These are phyloP conservation scores for Syncephalis fuscata DNA, from an alignment of 371 early-diverging fungal genomes.

Conservation along the genomic window DNA sequence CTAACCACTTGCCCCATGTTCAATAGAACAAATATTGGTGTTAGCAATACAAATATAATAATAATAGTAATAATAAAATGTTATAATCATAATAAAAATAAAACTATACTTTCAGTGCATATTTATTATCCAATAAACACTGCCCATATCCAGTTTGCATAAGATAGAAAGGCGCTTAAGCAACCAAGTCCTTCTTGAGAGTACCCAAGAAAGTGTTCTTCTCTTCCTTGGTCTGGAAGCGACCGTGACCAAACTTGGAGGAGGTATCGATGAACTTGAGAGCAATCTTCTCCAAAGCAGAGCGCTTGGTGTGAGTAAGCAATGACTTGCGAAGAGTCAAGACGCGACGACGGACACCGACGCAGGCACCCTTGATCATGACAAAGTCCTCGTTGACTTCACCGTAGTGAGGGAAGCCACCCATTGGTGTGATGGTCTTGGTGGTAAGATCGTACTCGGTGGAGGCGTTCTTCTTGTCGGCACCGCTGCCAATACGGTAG, in stretches of 20 bases:
- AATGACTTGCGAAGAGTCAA: slow-evolving; percentile 98
- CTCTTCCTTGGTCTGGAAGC: slow-evolving; percentile 99
- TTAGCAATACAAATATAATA: too few species aligned
- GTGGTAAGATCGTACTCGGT: slow-evolving; percentile 98
- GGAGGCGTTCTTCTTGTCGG: slow-evolving; percentile 68
- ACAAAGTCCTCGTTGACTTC: slow-evolving; percentile 94
- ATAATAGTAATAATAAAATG: too few species aligned
- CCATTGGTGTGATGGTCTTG: slow-evolving; percentile 97
- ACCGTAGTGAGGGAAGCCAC: slow-evolving; percentile 99
- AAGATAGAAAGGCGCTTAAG: background rate
- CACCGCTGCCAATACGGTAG: slow-evolving; percentile 94
- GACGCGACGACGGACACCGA: slow-evolving; percentile 97
- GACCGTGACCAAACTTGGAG: slow-evolving; percentile 99
- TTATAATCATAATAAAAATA: too few species aligned
- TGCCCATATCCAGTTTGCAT: too few species aligned
- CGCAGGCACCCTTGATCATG: slow-evolving; percentile 98
- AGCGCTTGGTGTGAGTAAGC: slow-evolving; percentile 83
- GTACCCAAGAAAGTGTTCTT: slow-evolving; percentile 94
- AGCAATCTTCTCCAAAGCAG: slow-evolving; percentile 88
- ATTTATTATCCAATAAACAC: too few species aligned
- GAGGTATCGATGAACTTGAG: slow-evolving; percentile 98
- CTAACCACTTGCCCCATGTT: too few species aligned
- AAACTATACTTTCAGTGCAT: too few species aligned
- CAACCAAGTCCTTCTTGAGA: slow-evolving; percentile 63
- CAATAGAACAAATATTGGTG: too few species aligned